phyloP scores from a whole-genome alignment of 352 stramenopile species.

The Proteromonas lacertae region DNA sequence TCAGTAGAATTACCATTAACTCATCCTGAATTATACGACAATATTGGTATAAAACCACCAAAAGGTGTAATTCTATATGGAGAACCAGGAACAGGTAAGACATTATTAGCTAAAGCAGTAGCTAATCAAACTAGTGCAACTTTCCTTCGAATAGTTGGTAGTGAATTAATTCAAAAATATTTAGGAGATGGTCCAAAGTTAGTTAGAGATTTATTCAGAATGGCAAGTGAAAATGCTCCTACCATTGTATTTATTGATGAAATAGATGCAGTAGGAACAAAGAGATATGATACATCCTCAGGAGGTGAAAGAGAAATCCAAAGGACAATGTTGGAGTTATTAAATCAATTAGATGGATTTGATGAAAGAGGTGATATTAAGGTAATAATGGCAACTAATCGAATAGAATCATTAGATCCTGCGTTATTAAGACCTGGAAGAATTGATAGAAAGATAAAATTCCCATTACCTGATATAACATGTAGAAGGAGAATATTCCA shows the following conservation, averaged over 20 bases:
- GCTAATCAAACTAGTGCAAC: slow-evolving; percentile 98
- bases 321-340: too few relatives aligned
- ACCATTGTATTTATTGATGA: slow-evolving; percentile 99
- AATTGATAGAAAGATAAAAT: slow-evolving; percentile 99
- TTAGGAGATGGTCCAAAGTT: slow-evolving; percentile 81
- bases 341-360: too few relatives aligned
- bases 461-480: slow-evolving; percentile 93
- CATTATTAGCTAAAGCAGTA: too few relatives aligned
- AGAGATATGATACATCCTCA: slow-evolving; percentile 90
- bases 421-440: too few relatives aligned
- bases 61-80: slow-evolving; percentile 99
- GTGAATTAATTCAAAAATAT: slow-evolving; percentile 96
- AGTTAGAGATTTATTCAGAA: slow-evolving; percentile 92
- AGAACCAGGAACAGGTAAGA: too few relatives aligned
- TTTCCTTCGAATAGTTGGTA: slow-evolving; percentile 92
- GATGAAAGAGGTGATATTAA: slow-evolving; percentile 97
- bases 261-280: slow-evolving; percentile 95
- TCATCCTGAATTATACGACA: slow-evolving; percentile 96
- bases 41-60: slow-evolving; percentile 84
- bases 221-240: slow-evolving; percentile 83
- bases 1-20: slow-evolving; percentile 82
- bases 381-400: too few relatives aligned
- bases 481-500: slow-evolving; percentile 98
- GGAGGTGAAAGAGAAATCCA: slow-evolving; percentile 95
- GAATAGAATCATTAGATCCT: too few relatives aligned